Base-by-base conservation (phyloP, 352 stramenopile species). In the Phytophthora melonis region DNA sequence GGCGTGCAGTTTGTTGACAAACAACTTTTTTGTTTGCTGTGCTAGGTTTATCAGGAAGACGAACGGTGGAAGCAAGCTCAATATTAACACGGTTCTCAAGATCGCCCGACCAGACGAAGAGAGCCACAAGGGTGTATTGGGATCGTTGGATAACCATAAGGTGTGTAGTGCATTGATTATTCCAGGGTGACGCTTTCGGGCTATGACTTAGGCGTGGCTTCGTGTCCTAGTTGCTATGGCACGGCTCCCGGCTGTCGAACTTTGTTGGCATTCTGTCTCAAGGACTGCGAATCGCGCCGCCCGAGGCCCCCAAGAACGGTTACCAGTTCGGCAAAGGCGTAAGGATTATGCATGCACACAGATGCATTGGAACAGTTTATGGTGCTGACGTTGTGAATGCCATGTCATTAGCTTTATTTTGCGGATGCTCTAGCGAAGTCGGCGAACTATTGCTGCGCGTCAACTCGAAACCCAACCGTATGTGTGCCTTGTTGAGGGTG, bases 321-420 rank as follows among this genome's bases (percentile, higher is more conserved):
- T 92, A 90, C 66, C 77, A 77, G 39, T 94, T 93, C 55, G 89
- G 88, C 50, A 93, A 91, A 74, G 89, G 89, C 41, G 78, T 88
- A 77, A 18, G 75, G 11, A 34, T 18, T 45, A n/a, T 45, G 14
- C 13, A 45, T 45, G 39, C 13, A 18, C 16, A 45, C 39, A 45
- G 16, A n/a, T 45, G 18, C 16, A 16, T 45, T 45, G 13, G n/a
- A 45, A 18, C 10, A 45, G 39, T 45, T 45, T 19, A 32, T 61
- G 32, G n/a, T 18, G 39, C 23, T 57, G 14, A 57, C 11, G 13
- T 10, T 57, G 4, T 39, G 50, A 11, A 21, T 64, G 7, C 3
- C 41, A 14, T 58, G 13, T 16, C 14, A 45, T 63, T 58, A 86
- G 79, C 65, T 95, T 16, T 95, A 95, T 75, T 94, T 93, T 66